These are phyloP conservation scores for Annulohypoxylon nitens DNA, from an alignment of 495 filamentous ascomycete genomes.

Conservation along the genomic window DNA sequence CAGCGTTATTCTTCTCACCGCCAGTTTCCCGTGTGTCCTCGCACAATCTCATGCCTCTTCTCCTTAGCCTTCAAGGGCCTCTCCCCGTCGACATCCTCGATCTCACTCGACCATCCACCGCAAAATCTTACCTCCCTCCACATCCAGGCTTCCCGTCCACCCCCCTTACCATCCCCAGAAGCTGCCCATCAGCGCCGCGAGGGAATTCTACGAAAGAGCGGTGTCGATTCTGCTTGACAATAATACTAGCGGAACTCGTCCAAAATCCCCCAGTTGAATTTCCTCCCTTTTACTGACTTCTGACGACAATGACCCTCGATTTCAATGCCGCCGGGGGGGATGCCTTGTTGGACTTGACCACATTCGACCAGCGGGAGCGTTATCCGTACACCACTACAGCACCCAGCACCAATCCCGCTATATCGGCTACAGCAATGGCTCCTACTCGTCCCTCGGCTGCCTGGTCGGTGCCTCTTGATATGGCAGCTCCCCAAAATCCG, in stretches of 20 bases:
- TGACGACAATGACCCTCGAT: constrained; percentile 68
- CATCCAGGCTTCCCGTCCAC: constrained; percentile 43
- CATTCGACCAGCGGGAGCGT: constrained; percentile 67
- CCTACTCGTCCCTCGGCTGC: constrained; percentile 58
- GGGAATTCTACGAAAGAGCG: constrained; percentile 55
- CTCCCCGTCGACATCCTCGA: constrained; percentile 52
- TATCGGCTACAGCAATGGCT: constrained; percentile 60
- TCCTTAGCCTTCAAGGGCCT: constrained; percentile 50
- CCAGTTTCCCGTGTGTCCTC: constrained; percentile 55
- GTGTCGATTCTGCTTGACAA: constrained; percentile 53
- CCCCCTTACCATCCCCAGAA: constrained; percentile 45
- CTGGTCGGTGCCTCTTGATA: constrained; percentile 62
- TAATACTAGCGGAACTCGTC: constrained; percentile 57
- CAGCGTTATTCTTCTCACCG: constrained; percentile 55
- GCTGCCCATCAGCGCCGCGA: constrained; percentile 45
- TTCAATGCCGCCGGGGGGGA: constrained; percentile 66
- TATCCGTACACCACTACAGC: constrained; percentile 62
- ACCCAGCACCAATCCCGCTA: constrained; percentile 54
- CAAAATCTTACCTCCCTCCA: constrained; percentile 55
- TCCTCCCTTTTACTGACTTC: constrained; percentile 53
- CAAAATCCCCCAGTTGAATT: constrained; percentile 51
- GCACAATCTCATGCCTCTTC: constrained; percentile 51
- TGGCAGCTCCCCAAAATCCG: constrained; percentile 58
- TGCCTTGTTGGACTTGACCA: constrained; percentile 66
- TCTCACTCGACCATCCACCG: constrained; percentile 54